phyloP scores from a whole-genome alignment of 805 yeast species.

The Zygotorulaspora danielsina region DNA sequence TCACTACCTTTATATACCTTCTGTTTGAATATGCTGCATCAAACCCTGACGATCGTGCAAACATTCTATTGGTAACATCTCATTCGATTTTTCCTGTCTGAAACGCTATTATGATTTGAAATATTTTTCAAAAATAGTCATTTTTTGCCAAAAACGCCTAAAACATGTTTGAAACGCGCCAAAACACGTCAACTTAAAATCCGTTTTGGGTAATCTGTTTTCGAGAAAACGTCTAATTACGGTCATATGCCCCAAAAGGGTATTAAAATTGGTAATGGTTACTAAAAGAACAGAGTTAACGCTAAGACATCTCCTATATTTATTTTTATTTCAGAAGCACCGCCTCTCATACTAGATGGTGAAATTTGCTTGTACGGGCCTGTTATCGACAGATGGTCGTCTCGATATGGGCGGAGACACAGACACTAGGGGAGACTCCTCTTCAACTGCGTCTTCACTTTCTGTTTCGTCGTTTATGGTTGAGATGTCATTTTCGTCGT shows the following conservation, averaged over 20 bases:
- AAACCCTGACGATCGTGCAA: too few relatives aligned
- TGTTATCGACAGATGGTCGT: not conserved
- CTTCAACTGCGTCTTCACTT: conserved; percentile 8
- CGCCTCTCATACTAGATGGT: too few relatives aligned
- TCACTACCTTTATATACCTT: too few relatives aligned
- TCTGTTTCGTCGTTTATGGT: conserved; percentile 6
- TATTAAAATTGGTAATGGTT: too few relatives aligned
- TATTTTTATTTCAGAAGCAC: too few relatives aligned
- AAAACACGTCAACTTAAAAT: not conserved
- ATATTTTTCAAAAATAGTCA: not conserved
- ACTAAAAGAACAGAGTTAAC: too few relatives aligned
- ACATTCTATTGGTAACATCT: too few relatives aligned
- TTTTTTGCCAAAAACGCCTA: not conserved
- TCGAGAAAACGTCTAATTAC: too few relatives aligned
- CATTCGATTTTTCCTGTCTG: too few relatives aligned
- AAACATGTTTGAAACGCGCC: not conserved
- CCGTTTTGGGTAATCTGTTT: not conserved
- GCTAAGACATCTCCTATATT: too few relatives aligned
- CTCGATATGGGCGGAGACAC: conserved; percentile 4
- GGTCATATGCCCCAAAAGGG: not conserved
- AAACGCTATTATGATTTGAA: too few relatives aligned
- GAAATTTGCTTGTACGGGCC: conserved; percentile 11
- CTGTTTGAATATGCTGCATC: too few relatives aligned
- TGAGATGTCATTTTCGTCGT: conserved; percentile 6
- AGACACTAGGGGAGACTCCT: conserved; percentile 3